These are phyloP conservation scores for Coemansia sp. DNA, from an alignment of 192 early-diverging fungal species.

Conservation along the genomic window DNA sequence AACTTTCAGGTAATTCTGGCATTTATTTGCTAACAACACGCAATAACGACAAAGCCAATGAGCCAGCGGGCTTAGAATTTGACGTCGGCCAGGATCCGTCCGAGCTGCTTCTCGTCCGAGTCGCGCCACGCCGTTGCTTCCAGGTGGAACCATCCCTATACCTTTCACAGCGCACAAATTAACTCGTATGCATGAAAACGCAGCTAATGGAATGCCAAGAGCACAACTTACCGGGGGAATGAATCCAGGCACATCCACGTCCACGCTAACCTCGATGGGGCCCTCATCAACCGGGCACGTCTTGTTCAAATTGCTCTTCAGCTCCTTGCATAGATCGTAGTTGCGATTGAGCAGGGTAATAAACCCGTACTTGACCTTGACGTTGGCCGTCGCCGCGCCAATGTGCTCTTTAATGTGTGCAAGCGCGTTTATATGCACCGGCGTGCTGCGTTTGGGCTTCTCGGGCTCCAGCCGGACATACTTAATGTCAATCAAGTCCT, in stretches of 20 bases:
- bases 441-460: conserved; percentile 39
- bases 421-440: conserved; percentile 39
- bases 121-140: conserved; percentile 44
- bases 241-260: conserved; percentile 46
- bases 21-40: too few species aligned
- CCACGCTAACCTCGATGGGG: conserved; percentile 36
- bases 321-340: conserved; percentile 47
- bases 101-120: conserved; percentile 44
- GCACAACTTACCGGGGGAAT: conserved; percentile 31
- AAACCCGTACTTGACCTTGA: conserved; percentile 47
- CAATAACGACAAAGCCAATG: too few species aligned
- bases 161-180: neutral
- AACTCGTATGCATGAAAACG: neutral
- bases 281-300: conserved; percentile 50
- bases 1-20: too few species aligned
- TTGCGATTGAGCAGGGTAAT: conserved; percentile 40
- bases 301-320: conserved; percentile 45
- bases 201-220: neutral
- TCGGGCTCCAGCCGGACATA: conserved; percentile 46
- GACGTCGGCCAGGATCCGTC: conserved; percentile 41
- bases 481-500: conserved; percentile 42
- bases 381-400: conserved; percentile 37
- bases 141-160: conserved; percentile 48
- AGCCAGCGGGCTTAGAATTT: conserved; percentile 9
- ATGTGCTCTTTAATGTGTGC: conserved; percentile 44